phyloP scores from a whole-genome alignment of 2,329 filamentous ascomycete genomes.

The Nigrograna mackinnonii region DNA sequence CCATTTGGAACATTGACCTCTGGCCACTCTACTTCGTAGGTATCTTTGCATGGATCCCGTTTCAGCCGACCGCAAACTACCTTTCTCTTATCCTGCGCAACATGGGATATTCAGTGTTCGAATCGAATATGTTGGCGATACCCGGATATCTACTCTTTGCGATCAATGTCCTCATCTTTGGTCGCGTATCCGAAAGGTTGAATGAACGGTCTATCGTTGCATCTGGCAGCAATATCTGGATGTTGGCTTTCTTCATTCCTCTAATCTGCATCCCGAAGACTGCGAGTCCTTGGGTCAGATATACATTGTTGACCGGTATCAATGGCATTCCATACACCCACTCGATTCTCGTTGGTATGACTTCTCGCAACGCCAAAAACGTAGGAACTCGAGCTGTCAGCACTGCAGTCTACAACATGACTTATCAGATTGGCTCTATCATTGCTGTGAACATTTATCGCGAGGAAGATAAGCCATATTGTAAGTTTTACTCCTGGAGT shows the following conservation, averaged over 20 bases:
- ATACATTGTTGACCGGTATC: slow-evolving; percentile 50
- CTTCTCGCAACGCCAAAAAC: slow-evolving; percentile 61
- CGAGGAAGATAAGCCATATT: slow-evolving; percentile 54
- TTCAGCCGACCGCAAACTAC: slow-evolving; percentile 17
- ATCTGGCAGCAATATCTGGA: slow-evolving; percentile 61
- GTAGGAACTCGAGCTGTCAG: slow-evolving; percentile 63
- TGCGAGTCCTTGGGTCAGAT: slow-evolving; percentile 53
- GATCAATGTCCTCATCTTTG: slow-evolving; percentile 47
- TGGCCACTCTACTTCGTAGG: slow-evolving; percentile 19
- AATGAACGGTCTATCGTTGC: slow-evolving; percentile 51
- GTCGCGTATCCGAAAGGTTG: slow-evolving; percentile 50
- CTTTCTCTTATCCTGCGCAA: slow-evolving; percentile 60
- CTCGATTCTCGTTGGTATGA: slow-evolving; percentile 58
- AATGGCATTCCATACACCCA: slow-evolving; percentile 30
- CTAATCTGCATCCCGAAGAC: slow-evolving; percentile 50
- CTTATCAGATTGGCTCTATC: slow-evolving; percentile 3
- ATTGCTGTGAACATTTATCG: slow-evolving; percentile 49
- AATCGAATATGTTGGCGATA: slow-evolving; percentile 67
- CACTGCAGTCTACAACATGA: slow-evolving; percentile 59
- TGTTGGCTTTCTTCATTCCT: slow-evolving; percentile 59
- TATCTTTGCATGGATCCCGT: slow-evolving; percentile 47
- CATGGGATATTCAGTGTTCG: slow-evolving; percentile 65
- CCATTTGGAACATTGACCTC: slow-evolving; percentile 8
- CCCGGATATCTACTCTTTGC: slow-evolving; percentile 43
- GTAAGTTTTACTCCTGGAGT: slow-evolving; percentile 19